Evolutionary conservation across 2,329 filamentous ascomycete genomes (phyloP), one percentile per base, ranked within the genome.

Genomic region (Lecanicillium sp.): DNA sequence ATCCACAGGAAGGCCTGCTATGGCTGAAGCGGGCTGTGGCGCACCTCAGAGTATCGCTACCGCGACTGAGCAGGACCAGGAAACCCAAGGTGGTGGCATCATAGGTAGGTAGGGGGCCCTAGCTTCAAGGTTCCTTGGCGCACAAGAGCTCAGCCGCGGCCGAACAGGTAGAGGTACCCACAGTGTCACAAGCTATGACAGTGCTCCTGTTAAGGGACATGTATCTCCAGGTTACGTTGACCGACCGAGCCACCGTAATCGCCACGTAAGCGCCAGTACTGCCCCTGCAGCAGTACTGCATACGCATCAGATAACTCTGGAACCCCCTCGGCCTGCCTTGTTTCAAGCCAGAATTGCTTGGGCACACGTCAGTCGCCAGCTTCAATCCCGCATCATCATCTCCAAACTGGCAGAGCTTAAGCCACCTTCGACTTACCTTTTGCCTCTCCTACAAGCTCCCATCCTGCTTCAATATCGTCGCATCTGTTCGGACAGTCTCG

Each of bases 341-440:
- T 37, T 40, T 37, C 34, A 37, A 33, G 36, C 39, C 30, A 46
- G 37, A 33, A 44, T 39, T 44, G 42, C 46, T 43, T 44, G 17
- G 31, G 41, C 41, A 45, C 43, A 43, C 42, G 41, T 46, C 43
- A 44, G 31, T 42, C 32, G 29, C 38, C 44, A 36, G 39, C 37
- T 42, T 41, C 36, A 39, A 35, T 48, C 36, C 35, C 40, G 41
- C 39, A 39, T 46, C 42, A 43, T 51, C 52, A 54, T 44, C 49
- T 41, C 49, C 49, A 49, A 52, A 6, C 22, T 25, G 22, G 22
- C 22, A 25, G 22, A 25, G 22, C 49, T 14, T n/a, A 52, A 54
- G 55, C 55, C 22, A 52, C 50, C 52, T 47, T 50, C 53, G 55
- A 51, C 50, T 47, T 47, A 45, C 44, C 50, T 53, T 53, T 42